phyloP scores from a whole-genome alignment of 768 basidiomycete genomes.

The Mycena indigotica region DNA sequence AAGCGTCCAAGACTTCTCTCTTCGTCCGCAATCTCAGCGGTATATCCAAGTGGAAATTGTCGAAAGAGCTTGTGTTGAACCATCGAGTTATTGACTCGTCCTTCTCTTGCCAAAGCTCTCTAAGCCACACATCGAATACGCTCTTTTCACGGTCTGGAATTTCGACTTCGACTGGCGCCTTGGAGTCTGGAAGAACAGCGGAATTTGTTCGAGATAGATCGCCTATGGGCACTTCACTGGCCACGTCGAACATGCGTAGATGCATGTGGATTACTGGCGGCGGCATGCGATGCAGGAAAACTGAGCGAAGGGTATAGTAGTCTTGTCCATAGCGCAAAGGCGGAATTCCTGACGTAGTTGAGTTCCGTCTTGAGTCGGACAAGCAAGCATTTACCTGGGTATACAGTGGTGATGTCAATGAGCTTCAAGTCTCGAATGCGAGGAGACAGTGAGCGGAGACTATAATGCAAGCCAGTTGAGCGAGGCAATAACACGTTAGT shows the following conservation, averaged over 20 bases:
- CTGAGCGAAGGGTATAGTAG: conserved; percentile 87
- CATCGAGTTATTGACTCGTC: conserved; percentile 76
- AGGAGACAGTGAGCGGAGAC: conserved; percentile 77
- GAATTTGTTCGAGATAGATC: conserved; percentile 46
- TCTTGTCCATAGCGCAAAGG: conserved; percentile 80
- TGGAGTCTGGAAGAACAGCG: conserved; percentile 29
- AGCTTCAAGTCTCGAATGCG: conserved; percentile 76
- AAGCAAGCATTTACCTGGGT: conserved; percentile 65
- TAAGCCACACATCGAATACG: conserved; percentile 82
- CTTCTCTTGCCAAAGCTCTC: conserved; percentile 81
- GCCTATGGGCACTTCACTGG: conserved; percentile 69
- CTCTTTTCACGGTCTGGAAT: conserved; percentile 60
- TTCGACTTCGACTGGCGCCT: conserved; percentile 44
- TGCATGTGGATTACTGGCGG: conserved; percentile 90
- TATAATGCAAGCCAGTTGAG: conserved; percentile 88
- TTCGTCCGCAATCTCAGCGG: conserved; percentile 58
- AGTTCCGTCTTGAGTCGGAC: conserved; percentile 11
- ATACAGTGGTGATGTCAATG: conserved; percentile 89
- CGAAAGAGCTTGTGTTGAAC: conserved; percentile 53
- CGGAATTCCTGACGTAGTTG: conserved; percentile 61
- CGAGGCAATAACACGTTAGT: conserved; percentile 83
- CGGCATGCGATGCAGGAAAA: conserved; percentile 78
- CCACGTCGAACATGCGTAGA: conserved; percentile 75
- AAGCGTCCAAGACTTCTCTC: conserved; percentile 65
- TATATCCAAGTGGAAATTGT: conserved; percentile 45